Conservation (phyloP, 169 alveolate genomes). For the Babesia sp. region DNA sequence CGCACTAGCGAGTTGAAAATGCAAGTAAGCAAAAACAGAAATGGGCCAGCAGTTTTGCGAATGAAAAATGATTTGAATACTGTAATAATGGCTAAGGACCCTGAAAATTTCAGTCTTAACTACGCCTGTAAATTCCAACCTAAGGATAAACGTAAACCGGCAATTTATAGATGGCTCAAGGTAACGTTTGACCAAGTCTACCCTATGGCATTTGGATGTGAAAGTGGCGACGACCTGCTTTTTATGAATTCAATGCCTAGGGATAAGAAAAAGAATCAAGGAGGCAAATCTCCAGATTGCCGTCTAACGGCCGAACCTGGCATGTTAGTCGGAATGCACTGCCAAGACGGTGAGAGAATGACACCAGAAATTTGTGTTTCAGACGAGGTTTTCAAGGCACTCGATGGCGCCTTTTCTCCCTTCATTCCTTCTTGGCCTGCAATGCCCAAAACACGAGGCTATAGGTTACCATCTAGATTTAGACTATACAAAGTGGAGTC, state of each 20-base stretch:
- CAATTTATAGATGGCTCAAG: slow-evolving; percentile 39
- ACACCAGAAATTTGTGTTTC: not conserved
- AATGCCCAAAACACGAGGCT: not conserved
- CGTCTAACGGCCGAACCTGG: slow-evolving; percentile 37
- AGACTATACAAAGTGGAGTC: not conserved
- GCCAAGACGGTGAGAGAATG: slow-evolving; percentile 42
- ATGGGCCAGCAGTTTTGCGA: not conserved
- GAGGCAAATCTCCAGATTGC: not conserved
- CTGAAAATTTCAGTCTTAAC: slow-evolving; percentile 36
- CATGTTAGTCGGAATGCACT: slow-evolving; percentile 57
- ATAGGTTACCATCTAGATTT: not conserved
- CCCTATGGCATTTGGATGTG: slow-evolving; percentile 64
- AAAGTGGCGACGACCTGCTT: slow-evolving; percentile 18
- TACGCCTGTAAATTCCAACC: slow-evolving; percentile 43
- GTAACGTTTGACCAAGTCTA: slow-evolving; percentile 34
- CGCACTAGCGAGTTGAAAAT: not conserved
- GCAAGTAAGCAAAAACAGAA: not conserved
- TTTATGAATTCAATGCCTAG: slow-evolving; percentile 20
- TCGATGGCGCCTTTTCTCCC: not conserved
- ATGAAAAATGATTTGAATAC: slow-evolving; percentile 18
- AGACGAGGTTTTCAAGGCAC: not conserved
- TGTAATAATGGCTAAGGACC: slow-evolving; percentile 40
- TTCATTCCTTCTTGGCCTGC: not conserved
- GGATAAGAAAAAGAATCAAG: not conserved
- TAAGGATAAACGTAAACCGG: not conserved